These are phyloP conservation scores for Paspalum notatum DNA, from an alignment of 176 grass and related monocot genomes.

Conservation along the genomic window DNA sequence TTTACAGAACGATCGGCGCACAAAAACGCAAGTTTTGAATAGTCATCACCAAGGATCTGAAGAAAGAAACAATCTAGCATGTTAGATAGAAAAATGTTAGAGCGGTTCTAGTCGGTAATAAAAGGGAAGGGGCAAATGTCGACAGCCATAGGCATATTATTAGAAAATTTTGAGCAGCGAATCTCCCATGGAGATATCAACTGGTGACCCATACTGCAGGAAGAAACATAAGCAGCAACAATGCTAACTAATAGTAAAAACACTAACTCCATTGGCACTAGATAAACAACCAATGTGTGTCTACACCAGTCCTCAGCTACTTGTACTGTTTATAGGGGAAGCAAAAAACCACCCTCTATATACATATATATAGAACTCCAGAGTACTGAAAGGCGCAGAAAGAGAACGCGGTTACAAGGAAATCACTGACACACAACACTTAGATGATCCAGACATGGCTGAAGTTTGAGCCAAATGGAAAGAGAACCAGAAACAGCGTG, in stretches of 20 bases:
- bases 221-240: background rate
- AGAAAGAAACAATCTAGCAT: constrained; percentile 33
- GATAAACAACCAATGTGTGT: background rate
- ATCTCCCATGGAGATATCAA: background rate
- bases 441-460: background rate
- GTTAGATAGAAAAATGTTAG: constrained; percentile 32
- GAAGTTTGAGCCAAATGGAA: background rate
- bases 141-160: background rate
- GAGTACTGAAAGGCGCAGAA: background rate
- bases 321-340: background rate
- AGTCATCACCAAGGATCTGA: constrained; percentile 82
- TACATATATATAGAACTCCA: background rate
- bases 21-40: constrained; percentile 89
- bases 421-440: background rate
- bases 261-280: background rate
- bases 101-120: background rate
- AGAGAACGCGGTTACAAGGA: background rate
- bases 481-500: background rate
- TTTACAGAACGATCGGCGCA: constrained; percentile 91
- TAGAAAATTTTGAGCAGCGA: background rate
- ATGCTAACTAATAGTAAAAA: background rate
- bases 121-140: constrained; percentile 16
- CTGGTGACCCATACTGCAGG: background rate
- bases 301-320: background rate
- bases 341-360: background rate